Evolutionary conservation across 345 rosid genomes (phyloP).

Genomic region (Gossypium ekmanianum): DNA sequence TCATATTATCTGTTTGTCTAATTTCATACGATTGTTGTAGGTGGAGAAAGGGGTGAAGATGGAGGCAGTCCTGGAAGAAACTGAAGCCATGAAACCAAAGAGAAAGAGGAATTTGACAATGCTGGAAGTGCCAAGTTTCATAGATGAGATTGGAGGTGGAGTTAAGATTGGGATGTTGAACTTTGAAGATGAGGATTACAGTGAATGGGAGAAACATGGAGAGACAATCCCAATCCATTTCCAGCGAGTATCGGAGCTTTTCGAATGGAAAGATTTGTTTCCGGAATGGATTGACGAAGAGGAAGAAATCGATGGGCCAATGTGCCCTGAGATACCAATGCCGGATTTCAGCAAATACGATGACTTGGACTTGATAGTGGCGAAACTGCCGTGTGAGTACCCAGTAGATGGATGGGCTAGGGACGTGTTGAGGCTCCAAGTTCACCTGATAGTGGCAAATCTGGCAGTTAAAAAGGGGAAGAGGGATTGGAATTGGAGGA

Average conservation of each 20-base stretch:
- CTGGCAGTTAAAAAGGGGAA: conserved; percentile 57
- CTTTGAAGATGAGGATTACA: conserved; percentile 61
- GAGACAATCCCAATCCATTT: conserved; percentile 45
- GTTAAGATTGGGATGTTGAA: conserved; percentile 78
- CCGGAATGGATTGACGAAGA: conserved; percentile 99
- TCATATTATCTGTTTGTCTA: background rate
- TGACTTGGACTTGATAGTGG: conserved; percentile 68
- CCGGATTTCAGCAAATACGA: conserved; percentile 47
- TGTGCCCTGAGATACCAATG: conserved; percentile 89
- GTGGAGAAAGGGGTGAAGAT: conserved; percentile 55
- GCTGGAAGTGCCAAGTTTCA: conserved; percentile 60
- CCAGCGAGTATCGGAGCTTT: conserved; percentile 53
- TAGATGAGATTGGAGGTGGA: conserved; percentile 45
- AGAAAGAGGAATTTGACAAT: conserved; percentile 31
- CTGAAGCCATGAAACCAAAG: conserved; percentile 11
- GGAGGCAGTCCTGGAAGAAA: conserved; percentile 50
- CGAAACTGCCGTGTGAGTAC: conserved; percentile 64
- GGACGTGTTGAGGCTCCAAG: conserved; percentile 78
- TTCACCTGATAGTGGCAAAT: conserved; percentile 66
- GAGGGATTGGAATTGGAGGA: conserved; percentile 53
- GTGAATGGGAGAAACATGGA: conserved; percentile 54
- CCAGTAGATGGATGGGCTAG: conserved; percentile 84
- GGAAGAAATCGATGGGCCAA: conserved; percentile 60
- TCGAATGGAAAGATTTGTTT: conserved; percentile 73
- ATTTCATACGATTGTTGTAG: conserved; percentile 23